A percentile compares a stretch with the other conserved stretches of the same genome.
Conservation (phyloP, 108 stramenopile genomes). For the Discostella pseudostelligera region DNA sequence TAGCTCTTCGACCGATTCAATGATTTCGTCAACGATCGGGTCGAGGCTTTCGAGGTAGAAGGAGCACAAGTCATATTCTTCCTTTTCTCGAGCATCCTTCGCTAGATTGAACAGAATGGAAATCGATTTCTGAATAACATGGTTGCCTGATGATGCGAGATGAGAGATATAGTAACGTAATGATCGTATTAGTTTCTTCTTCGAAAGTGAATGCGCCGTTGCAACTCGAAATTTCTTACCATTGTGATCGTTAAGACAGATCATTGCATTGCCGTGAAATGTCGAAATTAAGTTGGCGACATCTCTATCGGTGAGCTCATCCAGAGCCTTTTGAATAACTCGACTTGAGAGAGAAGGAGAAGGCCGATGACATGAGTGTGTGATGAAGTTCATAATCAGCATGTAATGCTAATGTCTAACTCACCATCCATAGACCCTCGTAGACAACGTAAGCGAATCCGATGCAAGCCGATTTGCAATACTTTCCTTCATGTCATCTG, state of each 20-base stretch:
- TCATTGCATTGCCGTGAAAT: slow-evolving; percentile 75
- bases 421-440: slow-evolving; percentile 82
- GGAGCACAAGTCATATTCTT: slow-evolving; percentile 23
- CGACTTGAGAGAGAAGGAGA: slow-evolving; percentile 56
- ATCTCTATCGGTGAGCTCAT: slow-evolving; percentile 57
- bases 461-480: slow-evolving; percentile 49
- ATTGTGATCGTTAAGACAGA: slow-evolving; percentile 90
- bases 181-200: background rate
- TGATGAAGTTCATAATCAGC: background rate
- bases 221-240: background rate
- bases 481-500: slow-evolving; percentile 61
- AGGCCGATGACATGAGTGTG: background rate
- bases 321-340: slow-evolving; percentile 89
- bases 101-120: slow-evolving; percentile 59
- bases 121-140: slow-evolving; percentile 93
- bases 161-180: background rate
- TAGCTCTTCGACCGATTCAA: slow-evolving; percentile 63
- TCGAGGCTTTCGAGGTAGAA: slow-evolving; percentile 66
- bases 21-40: slow-evolving; percentile 84
- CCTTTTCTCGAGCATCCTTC: slow-evolving; percentile 33
- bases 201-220: background rate
- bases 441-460: slow-evolving; percentile 63
- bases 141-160: slow-evolving; percentile 61
- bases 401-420: slow-evolving; percentile 9
- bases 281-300: slow-evolving; percentile 70